phyloP scores from a whole-genome alignment of 2,329 filamentous ascomycete species.

The Pezicula rhizophila region DNA sequence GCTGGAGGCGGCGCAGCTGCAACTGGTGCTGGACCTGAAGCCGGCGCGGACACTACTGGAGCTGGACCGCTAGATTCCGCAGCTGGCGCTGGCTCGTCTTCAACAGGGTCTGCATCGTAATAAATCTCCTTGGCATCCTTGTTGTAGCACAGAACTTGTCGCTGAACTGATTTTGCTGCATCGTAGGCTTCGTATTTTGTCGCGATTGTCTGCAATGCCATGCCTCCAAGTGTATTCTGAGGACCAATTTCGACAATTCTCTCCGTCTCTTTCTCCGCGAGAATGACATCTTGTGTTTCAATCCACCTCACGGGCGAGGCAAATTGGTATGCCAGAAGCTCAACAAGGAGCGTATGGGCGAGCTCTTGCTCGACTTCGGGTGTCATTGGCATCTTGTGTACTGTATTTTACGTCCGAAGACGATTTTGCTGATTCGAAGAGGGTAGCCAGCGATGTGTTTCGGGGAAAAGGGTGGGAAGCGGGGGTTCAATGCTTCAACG shows the following conservation, averaged over 20 bases:
- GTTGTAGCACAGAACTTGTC: slow-evolving; percentile 98
- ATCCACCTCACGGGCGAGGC: slow-evolving; percentile 99
- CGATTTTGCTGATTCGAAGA: slow-evolving; percentile 12
- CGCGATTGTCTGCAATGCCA: slow-evolving; percentile 92
- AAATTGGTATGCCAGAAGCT: slow-evolving; percentile 98
- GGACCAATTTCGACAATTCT: slow-evolving; percentile 97
- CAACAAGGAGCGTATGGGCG: slow-evolving; percentile 93
- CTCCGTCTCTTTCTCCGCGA: slow-evolving; percentile 92
- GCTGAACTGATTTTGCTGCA: slow-evolving; percentile 89
- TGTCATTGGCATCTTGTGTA: slow-evolving; percentile 60
- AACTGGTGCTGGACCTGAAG: slow-evolving; percentile 46
- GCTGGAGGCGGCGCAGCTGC: slow-evolving; percentile 53
- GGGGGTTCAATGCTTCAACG: slow-evolving; percentile 2
- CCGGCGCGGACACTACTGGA: slow-evolving; percentile 34
- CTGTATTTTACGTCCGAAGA: slow-evolving; percentile 22
- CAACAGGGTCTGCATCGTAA: slow-evolving; percentile 93
- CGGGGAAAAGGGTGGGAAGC: slow-evolving; percentile 2
- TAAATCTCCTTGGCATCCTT: slow-evolving; percentile 99
- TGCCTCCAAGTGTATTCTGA: slow-evolving; percentile 91
- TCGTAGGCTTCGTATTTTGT: slow-evolving; percentile 99
- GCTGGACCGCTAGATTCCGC: slow-evolving; percentile 34
- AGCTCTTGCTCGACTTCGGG: slow-evolving; percentile 99
- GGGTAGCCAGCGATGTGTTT: slow-evolving; percentile 8
- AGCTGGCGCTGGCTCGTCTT: slow-evolving; percentile 74
- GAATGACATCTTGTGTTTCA: slow-evolving; percentile 98